Evolutionary conservation across 2,329 filamentous ascomycete species (phyloP).

Genomic region (Fusarium verrucosum): DNA sequence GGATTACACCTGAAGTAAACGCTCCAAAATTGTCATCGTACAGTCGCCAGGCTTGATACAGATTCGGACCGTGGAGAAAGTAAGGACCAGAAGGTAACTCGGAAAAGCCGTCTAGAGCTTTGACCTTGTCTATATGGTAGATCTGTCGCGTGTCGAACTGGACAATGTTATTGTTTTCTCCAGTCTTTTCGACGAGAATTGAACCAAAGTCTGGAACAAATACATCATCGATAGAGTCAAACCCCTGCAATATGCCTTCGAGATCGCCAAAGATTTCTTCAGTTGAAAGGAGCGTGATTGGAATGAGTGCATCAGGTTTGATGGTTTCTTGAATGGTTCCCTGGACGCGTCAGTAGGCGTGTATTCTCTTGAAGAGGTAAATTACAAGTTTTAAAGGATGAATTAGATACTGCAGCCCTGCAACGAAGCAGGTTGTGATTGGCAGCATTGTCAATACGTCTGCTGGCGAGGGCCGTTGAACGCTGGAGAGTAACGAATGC

Average conservation of each 20-base stretch:
- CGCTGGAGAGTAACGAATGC: background rate
- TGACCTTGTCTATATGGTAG: constrained; percentile 37
- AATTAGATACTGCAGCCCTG: constrained; percentile 52
- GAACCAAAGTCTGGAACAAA: constrained; percentile 52
- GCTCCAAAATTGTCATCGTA: constrained; percentile 52
- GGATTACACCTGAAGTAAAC: constrained; percentile 51
- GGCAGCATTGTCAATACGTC: constrained; percentile 41
- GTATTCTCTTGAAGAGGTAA: fast-evolving
- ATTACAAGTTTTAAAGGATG: constrained; percentile 52
- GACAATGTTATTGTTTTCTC: constrained; percentile 9
- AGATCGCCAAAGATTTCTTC: constrained; percentile 52
- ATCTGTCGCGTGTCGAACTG: constrained; percentile 3
- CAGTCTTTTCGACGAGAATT: constrained; percentile 53
- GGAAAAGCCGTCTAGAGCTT: constrained; percentile 31
- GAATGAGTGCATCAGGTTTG: constrained; percentile 53
- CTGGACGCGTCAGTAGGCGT: constrained; percentile 37
- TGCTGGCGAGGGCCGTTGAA: background rate
- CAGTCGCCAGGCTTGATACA: constrained; percentile 55
- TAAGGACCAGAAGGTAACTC: constrained; percentile 53
- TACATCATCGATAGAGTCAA: constrained; percentile 52
- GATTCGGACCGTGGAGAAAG: constrained; percentile 53
- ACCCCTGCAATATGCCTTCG: constrained; percentile 47
- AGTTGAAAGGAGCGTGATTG: constrained; percentile 53
- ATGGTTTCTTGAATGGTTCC: constrained; percentile 55
- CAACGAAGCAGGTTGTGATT: constrained; percentile 51